Base-by-base conservation (phyloP, 2,329 filamentous ascomycete genomes). In the Colletotrichum spinosum region DNA sequence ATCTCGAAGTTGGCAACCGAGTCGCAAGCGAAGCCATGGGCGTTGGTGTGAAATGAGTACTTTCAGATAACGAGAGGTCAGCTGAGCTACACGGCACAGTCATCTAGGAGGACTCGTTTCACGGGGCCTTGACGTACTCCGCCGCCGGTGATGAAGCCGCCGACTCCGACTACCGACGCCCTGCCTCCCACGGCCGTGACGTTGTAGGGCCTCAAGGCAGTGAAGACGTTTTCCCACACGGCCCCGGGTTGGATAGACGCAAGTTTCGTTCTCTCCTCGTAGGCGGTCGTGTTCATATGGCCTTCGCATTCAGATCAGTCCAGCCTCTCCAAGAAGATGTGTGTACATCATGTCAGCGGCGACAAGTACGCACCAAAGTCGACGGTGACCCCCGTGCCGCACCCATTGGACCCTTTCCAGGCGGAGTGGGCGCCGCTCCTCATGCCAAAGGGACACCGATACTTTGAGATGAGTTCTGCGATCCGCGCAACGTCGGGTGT, bases 21-120 rank as follows among this genome's bases (percentile, higher is more conserved):
- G 65, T 82, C 82, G 57, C 78, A 80, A 9, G 75, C 77, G 39
- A 80, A 79, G 0, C 83, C 83, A 38, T 76, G 67, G 0, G 55
- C 45, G 57, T 69, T 71, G 25, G 71, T 65, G 46, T 75, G 71
- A 59, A 76, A 77, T 0, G 72, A 76, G 51, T 76, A 75, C 61
- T 65, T 8, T 0, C 1, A 37, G 3, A 3, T 3, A 1, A 4
- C 4, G 25, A 25, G 25, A 2, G 9, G 35, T 67, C 9, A 58
- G 17, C 9, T 4, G 35, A 2, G 5, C 25, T 25, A 5, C 25
- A 25, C 25, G 4, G 25, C 25, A 25, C 25, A 25, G 4, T 25
- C 25, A 25, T 25, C 25, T 25, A 4, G 25, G 25, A 4, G 25
- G 25, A 1, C 25, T 25, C 25, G 13, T 9, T 25, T 13, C 15